Conservation (phyloP, 2,329 filamentous ascomycete species). For the Paecilomyces sp. region DNA sequence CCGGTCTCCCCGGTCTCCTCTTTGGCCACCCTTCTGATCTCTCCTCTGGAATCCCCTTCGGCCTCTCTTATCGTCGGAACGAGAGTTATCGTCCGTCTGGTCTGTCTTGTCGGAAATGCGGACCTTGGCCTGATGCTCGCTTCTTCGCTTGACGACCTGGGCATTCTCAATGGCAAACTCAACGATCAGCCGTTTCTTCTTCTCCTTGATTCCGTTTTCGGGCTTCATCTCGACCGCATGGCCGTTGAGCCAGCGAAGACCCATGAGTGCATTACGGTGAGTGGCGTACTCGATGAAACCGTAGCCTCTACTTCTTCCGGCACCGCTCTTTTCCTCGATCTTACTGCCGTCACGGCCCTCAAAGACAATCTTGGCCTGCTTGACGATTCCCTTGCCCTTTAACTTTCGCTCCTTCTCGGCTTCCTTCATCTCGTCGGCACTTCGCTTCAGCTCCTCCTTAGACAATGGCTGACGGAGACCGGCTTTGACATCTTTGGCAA, state of each 20-base stretch:
- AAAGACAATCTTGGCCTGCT: conserved; percentile 90
- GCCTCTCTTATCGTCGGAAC: background rate
- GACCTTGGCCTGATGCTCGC: conserved; percentile 24
- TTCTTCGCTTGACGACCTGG: conserved; percentile 78
- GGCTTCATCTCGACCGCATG: conserved; percentile 45
- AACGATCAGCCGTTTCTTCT: conserved; percentile 82
- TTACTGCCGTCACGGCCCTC: conserved; percentile 82
- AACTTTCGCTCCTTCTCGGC: conserved; percentile 72
- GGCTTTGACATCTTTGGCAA: conserved; percentile 79
- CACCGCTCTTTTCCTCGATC: conserved; percentile 67
- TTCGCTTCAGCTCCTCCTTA: conserved; percentile 80
- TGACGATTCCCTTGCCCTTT: conserved; percentile 80
- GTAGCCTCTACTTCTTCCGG: conserved; percentile 82
- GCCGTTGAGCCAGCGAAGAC: conserved; percentile 86
- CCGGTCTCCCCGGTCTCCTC: too few species aligned
- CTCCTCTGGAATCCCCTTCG: background rate
- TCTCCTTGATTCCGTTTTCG: conserved; percentile 49
- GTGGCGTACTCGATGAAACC: conserved; percentile 96
- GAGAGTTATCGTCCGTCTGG: conserved; percentile 12
- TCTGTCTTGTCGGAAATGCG: conserved; percentile 12
- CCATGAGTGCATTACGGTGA: conserved; percentile 92
- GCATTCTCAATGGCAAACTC: conserved; percentile 99
- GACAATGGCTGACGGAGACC: conserved; percentile 70
- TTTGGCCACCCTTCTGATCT: too few species aligned
- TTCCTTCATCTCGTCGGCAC: conserved; percentile 70